Evolutionary conservation across 257 asterid genomes (phyloP).

Genomic region (Forsythia viridissima): DNA sequence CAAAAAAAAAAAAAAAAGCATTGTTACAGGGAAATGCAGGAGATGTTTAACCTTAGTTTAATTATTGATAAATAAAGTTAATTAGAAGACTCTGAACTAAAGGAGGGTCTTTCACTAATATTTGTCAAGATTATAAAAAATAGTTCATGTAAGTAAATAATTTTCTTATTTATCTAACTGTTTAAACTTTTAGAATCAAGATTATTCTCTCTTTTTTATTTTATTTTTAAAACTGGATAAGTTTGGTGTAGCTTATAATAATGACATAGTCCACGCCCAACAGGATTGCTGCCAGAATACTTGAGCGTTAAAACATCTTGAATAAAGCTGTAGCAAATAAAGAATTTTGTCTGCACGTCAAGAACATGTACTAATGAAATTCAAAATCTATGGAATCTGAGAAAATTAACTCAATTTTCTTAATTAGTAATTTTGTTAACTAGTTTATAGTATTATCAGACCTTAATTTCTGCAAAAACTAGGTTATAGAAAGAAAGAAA

Average conservation of each 20-base stretch:
- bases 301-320: background rate
- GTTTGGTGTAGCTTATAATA: background rate
- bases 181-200: background rate
- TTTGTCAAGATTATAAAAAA: background rate
- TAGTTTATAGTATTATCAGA: background rate
- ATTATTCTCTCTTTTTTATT: too few relatives aligned
- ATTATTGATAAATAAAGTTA: background rate
- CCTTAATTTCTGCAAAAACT: background rate
- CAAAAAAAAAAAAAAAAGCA: background rate
- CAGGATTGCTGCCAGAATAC: background rate
- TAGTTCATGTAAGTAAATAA: background rate
- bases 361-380: background rate
- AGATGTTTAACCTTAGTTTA: background rate
- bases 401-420: background rate
- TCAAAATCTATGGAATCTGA: background rate
- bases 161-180: too few relatives aligned
- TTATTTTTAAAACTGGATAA: background rate
- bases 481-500: background rate
- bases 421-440: background rate
- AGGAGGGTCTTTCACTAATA: background rate
- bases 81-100: background rate
- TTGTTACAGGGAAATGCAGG: background rate
- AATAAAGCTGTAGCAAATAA: background rate
- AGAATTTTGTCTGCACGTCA: background rate
- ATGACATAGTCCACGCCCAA: slow-evolving; percentile 18